A percentile compares a stretch with the other conserved stretches of the same genome.
Conservation (phyloP, 768 basidiomycete species). For the Thelephora aurantiotincta region DNA sequence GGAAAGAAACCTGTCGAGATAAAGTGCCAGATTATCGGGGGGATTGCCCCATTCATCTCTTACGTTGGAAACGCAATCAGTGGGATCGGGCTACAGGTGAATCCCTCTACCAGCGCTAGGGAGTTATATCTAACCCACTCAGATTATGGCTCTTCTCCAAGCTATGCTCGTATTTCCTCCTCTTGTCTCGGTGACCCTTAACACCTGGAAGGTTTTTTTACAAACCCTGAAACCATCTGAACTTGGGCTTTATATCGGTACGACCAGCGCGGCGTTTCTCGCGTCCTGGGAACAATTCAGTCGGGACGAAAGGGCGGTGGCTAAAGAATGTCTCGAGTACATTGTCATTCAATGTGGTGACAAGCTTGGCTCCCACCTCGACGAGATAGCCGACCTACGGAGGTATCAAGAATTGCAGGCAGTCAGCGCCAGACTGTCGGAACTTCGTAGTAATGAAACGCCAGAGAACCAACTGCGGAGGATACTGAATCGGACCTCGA, state of each 20-base stretch:
- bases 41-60: slow-evolving; percentile 58
- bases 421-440: slow-evolving; percentile 26
- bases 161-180: slow-evolving; percentile 67
- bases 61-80: slow-evolving; percentile 59
- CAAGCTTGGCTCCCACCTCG: slow-evolving; percentile 39
- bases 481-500: slow-evolving; percentile 59
- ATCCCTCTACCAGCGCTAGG: neutral
- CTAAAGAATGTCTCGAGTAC: slow-evolving; percentile 48
- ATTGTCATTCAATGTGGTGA: slow-evolving; percentile 50
- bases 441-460: slow-evolving; percentile 33
- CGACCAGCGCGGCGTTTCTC: slow-evolving; percentile 76
- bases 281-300: slow-evolving; percentile 62
- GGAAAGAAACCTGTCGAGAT: slow-evolving; percentile 55
- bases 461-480: slow-evolving; percentile 41
- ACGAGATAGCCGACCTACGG: slow-evolving; percentile 72
- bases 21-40: slow-evolving; percentile 70
- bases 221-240: slow-evolving; percentile 51
- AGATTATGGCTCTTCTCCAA: slow-evolving; percentile 97
- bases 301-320: slow-evolving; percentile 32
- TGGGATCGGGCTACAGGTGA: slow-evolving; percentile 78
- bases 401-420: slow-evolving; percentile 49
- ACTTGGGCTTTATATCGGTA: slow-evolving; percentile 71
- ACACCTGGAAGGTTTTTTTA: slow-evolving; percentile 72
- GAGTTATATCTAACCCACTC: slow-evolving; percentile 6
- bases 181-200: slow-evolving; percentile 64